Percentiles rank a stretch among this genome's conserved stretches.
These are phyloP conservation scores for Apostasia ramifera DNA, from an alignment of 106 monocot species.

Conservation along the genomic window DNA sequence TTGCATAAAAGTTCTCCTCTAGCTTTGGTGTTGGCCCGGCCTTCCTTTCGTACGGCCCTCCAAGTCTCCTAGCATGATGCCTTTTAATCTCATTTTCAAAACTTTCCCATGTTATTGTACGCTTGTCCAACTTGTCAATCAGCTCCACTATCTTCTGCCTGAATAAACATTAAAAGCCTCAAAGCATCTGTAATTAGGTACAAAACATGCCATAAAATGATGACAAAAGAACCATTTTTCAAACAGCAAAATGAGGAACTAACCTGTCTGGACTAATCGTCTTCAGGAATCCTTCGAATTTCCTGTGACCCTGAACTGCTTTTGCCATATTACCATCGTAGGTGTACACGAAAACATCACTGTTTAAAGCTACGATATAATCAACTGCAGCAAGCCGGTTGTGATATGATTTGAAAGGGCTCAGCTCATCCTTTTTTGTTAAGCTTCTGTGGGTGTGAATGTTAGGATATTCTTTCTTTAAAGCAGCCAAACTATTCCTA, in stretches of 20 bases:
- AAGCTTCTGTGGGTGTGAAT: constrained; percentile 33
- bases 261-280: constrained; percentile 57
- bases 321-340: constrained; percentile 60
- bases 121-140: constrained; percentile 50
- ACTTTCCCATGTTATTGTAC: constrained; percentile 34
- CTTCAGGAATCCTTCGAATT: constrained; percentile 44
- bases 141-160: constrained; percentile 42
- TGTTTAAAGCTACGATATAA: constrained; percentile 38
- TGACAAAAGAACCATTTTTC: not conserved
- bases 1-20: constrained; percentile 65
- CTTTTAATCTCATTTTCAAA: constrained; percentile 27
- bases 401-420: constrained; percentile 26
- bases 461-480: constrained; percentile 33
- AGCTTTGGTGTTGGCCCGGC: constrained; percentile 14
- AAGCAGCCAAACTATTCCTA: constrained; percentile 18
- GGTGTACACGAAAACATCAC: constrained; percentile 56
- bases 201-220: not conserved
- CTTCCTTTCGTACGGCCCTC: constrained; percentile 57
- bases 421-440: constrained; percentile 29
- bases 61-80: constrained; percentile 34
- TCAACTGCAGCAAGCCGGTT: constrained; percentile 49
- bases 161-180: constrained; percentile 8
- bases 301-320: constrained; percentile 42
- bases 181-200: not conserved
- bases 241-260: not conserved